These are phyloP conservation scores for Prunus salicina DNA, from an alignment of 306 rosid genomes.

Conservation along the genomic window DNA sequence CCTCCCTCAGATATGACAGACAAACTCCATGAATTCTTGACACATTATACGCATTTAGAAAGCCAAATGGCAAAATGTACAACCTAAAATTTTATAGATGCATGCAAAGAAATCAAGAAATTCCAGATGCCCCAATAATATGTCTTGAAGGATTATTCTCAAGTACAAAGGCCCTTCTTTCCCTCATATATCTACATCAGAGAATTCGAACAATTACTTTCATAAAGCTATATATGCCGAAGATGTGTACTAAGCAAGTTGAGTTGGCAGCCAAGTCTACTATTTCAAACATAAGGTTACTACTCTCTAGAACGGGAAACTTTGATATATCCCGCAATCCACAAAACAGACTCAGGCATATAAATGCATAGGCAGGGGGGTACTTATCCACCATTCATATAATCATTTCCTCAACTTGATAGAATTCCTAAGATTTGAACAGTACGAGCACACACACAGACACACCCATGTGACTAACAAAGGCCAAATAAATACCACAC, in stretches of 20 bases:
- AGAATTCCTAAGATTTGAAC: not conserved
- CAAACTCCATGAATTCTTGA: not conserved
- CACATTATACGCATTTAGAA: not conserved
- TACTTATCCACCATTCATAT: not conserved
- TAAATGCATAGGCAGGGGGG: not conserved
- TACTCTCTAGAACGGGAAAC: not conserved
- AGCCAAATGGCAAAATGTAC: not conserved
- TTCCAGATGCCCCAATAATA: not conserved
- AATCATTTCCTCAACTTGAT: not conserved
- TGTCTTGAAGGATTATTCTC: not conserved
- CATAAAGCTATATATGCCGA: not conserved
- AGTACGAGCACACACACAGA: not conserved
- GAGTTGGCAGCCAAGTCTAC: not conserved
- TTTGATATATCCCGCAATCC: not conserved
- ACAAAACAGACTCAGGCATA: not conserved
- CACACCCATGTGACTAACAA: not conserved
- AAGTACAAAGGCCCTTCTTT: not conserved
- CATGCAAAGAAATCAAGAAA: not conserved
- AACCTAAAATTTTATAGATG: not conserved
- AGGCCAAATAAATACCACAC: not conserved
- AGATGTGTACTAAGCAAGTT: not conserved
- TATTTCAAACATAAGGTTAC: not conserved
- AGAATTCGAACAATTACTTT: not conserved
- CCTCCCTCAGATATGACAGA: not conserved
- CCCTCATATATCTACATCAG: not conserved